phyloP scores from a whole-genome alignment of 257 asterid species.

The Nicotiana undulata region DNA sequence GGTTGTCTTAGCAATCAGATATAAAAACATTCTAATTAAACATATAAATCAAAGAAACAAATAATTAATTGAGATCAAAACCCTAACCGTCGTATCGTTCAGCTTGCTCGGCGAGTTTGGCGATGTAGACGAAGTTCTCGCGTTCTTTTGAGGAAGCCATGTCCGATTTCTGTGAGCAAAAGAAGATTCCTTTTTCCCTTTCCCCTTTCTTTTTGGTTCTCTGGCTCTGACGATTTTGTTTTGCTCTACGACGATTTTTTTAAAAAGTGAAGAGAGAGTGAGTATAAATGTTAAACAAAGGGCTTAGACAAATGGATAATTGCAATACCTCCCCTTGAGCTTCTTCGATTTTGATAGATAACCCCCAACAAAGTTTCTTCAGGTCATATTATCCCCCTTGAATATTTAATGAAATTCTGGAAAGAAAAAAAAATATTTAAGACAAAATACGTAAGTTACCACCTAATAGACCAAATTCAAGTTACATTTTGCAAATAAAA shows the following conservation, averaged over 20 bases:
- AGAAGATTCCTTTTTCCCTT: background rate
- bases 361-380: background rate
- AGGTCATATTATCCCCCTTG: no score
- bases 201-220: background rate
- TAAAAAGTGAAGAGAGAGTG: background rate
- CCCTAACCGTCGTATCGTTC: background rate
- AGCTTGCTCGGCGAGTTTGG: background rate
- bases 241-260: background rate
- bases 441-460: no score
- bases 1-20: background rate
- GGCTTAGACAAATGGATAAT: background rate
- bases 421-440: no score
- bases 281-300: background rate
- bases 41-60: background rate
- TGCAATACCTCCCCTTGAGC: background rate
- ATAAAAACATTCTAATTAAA: background rate
- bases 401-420: no score
- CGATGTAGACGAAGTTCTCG: background rate
- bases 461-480: no score
- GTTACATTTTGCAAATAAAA: no score
- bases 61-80: background rate
- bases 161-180: background rate
- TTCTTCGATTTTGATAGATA: background rate
- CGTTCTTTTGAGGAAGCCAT: background rate
- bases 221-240: background rate